phyloP scores from a whole-genome alignment of 768 basidiomycete species.

The Tremella mesenterica region DNA sequence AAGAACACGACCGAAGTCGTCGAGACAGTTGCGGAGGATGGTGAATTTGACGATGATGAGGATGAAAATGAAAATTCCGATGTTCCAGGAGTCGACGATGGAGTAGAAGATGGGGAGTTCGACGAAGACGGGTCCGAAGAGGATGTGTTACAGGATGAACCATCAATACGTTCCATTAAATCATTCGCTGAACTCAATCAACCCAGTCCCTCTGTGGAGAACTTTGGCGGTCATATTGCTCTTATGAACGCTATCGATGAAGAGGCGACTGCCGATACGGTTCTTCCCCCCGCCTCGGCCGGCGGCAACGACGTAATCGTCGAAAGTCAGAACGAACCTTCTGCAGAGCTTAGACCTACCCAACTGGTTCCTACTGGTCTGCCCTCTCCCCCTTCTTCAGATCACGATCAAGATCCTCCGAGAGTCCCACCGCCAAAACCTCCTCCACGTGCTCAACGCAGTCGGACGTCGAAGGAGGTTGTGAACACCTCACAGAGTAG shows the following conservation, averaged over 20 bases:
- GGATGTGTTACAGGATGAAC: not conserved
- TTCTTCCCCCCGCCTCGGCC: too few relatives aligned
- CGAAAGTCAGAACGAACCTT: conserved; percentile 2
- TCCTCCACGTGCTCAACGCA: not conserved
- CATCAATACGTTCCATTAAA: not conserved
- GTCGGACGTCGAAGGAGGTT: not conserved
- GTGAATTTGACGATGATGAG: too few relatives aligned
- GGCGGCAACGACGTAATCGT: not conserved
- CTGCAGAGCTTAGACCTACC: not conserved
- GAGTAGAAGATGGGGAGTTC: not conserved
- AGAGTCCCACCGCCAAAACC: not conserved
- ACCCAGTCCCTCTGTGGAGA: not conserved
- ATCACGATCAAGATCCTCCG: not conserved
- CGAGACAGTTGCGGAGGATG: too few relatives aligned
- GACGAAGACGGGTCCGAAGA: not conserved
- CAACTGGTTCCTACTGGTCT: not conserved
- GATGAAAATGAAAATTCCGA: not conserved
- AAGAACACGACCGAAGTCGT: too few relatives aligned
- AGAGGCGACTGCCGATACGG: not conserved
- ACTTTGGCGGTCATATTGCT: not conserved
- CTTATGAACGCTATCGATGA: not conserved
- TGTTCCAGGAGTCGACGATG: not conserved
- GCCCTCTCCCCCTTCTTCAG: conserved; percentile 3
- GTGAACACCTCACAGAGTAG: not conserved
- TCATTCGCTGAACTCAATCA: not conserved